These are phyloP conservation scores for Trichoderma citrinoviride DNA, from an alignment of 2,329 filamentous ascomycete species.

Conservation along the genomic window DNA sequence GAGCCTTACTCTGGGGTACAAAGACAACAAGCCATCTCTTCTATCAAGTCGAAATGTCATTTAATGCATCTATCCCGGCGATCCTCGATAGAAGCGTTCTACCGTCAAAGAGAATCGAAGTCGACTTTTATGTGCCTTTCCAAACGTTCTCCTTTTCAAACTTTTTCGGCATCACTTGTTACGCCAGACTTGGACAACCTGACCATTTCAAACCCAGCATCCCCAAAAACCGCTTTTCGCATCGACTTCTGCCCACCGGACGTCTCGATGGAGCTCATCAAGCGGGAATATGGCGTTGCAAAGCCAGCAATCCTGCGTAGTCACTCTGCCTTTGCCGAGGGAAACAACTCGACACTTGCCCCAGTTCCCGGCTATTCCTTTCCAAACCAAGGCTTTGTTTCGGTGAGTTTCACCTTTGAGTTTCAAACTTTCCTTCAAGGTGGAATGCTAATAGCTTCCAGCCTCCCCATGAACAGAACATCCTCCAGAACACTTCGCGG, in stretches of 20 bases:
- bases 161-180: neutral
- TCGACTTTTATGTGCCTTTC: neutral
- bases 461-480: too few species aligned
- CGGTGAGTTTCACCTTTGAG: neutral
- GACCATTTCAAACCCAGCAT: too few species aligned
- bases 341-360: neutral
- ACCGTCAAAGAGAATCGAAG: neutral
- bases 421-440: neutral
- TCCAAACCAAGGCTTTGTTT: neutral
- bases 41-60: neutral
- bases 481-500: neutral
- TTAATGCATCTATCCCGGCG: neutral
- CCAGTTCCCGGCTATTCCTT: neutral
- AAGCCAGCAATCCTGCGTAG: neutral
- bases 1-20: neutral
- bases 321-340: neutral
- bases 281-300: neutral
- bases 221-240: neutral
- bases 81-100: neutral
- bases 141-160: neutral
- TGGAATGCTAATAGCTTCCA: neutral
- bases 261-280: neutral
- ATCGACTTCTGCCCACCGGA: neutral
- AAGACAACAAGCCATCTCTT: neutral
- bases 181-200: neutral